These are phyloP conservation scores for Leccinum pachyderme DNA, from an alignment of 1,284 basidiomycete genomes.

Conservation along the genomic window DNA sequence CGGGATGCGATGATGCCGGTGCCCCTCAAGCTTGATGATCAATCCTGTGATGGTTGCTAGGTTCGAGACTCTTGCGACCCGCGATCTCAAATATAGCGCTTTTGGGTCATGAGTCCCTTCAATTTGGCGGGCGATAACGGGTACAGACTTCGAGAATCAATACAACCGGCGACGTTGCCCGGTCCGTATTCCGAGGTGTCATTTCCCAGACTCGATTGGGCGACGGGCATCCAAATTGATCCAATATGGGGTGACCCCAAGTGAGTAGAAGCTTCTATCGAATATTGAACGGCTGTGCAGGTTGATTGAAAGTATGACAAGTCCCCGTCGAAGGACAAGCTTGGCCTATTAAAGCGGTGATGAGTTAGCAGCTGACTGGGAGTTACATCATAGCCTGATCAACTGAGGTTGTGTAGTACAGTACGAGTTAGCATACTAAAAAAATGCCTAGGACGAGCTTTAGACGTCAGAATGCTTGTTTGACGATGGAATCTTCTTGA, in stretches of 20 bases:
- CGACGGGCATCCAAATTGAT: neutral
- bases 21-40: neutral
- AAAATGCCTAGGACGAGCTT: neutral
- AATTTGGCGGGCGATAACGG: neutral
- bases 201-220: too few relatives aligned
- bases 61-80: neutral
- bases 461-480: neutral
- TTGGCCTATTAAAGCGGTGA: neutral
- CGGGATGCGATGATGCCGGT: neutral
- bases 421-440: neutral
- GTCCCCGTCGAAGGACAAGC: neutral
- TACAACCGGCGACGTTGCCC: neutral
- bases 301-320: neutral
- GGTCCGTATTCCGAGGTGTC: neutral
- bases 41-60: neutral
- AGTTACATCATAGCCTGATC: neutral
- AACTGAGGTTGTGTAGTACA: neutral
- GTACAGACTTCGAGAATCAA: neutral
- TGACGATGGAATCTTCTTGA: neutral
- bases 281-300: neutral
- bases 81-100: neutral
- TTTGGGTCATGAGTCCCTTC: neutral
- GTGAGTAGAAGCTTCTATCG: neutral
- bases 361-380: neutral
- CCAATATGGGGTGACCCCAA: neutral